phyloP scores from a whole-genome alignment of 1,284 basidiomycete species.

The Baeospora myosura region DNA sequence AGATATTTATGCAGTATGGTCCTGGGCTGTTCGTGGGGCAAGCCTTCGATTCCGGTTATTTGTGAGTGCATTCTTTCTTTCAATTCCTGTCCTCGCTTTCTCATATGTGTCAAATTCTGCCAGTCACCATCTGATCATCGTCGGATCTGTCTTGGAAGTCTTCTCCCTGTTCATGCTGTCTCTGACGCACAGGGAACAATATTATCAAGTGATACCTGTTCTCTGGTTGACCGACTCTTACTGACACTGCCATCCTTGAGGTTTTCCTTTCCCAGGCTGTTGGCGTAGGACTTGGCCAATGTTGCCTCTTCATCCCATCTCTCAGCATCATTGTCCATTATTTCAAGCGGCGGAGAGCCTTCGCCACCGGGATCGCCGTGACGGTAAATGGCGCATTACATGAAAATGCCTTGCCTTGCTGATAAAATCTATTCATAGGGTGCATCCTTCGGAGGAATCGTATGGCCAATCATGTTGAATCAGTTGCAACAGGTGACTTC shows the following conservation, averaged over 20 bases:
- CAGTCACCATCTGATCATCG: constrained; percentile 30
- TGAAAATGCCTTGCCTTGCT: not conserved
- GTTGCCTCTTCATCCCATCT: constrained; percentile 45
- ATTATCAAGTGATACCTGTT: constrained; percentile 38
- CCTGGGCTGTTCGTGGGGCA: constrained; percentile 32
- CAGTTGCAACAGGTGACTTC: constrained; percentile 28
- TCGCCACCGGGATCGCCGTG: constrained; percentile 44
- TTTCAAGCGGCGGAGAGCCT: constrained; percentile 36
- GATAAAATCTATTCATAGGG: constrained; percentile 21
- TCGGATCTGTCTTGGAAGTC: constrained; percentile 30
- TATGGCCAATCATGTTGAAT: constrained; percentile 46
- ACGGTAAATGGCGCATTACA: constrained; percentile 24
- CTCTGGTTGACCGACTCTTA: too few relatives aligned
- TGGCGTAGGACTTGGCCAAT: constrained; percentile 44
- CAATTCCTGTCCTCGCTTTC: not conserved
- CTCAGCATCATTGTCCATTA: constrained; percentile 42
- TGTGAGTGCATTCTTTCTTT: constrained; percentile 22
- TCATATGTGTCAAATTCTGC: constrained; percentile 1
- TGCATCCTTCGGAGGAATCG: constrained; percentile 40
- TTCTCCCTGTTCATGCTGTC: constrained; percentile 37
- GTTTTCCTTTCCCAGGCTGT: constrained; percentile 45
- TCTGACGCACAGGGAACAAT: constrained; percentile 26
- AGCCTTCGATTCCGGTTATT: constrained; percentile 37
- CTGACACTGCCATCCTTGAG: too few relatives aligned
- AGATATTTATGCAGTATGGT: constrained; percentile 35